Conservation (phyloP, 2,329 filamentous ascomycete species). For the Chaetomiaceae sp. region DNA sequence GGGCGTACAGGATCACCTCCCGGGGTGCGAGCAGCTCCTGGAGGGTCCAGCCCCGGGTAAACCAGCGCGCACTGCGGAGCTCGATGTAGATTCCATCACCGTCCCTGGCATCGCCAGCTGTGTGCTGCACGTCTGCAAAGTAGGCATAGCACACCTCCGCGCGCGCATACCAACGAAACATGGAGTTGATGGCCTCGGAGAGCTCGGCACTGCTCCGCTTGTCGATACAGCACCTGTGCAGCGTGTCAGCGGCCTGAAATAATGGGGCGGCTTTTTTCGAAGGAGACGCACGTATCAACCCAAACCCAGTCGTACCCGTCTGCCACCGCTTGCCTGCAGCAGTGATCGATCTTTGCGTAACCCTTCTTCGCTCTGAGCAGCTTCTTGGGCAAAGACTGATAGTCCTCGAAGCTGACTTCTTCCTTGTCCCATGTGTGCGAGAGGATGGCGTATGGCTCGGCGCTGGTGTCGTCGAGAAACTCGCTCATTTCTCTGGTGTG, state of each 20-base stretch:
- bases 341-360: conserved; percentile 7
- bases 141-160: conserved; percentile 11
- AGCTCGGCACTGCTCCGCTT: conserved; percentile 14
- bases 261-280: background rate
- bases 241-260: background rate
- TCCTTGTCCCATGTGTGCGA: conserved; percentile 15
- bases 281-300: background rate
- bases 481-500: background rate
- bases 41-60: too few relatives aligned
- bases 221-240: conserved; percentile 18
- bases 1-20: too few relatives aligned
- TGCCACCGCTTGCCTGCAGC: background rate
- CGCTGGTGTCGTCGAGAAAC: conserved; percentile 2
- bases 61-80: too few relatives aligned
- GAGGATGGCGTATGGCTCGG: conserved; percentile 13
- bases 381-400: background rate
- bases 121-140: conserved; percentile 2
- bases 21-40: too few relatives aligned
- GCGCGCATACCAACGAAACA: conserved; percentile 11
- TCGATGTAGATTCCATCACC: too few relatives aligned
- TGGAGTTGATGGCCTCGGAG: conserved; percentile 13
- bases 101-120: too few relatives aligned
- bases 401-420: conserved; percentile 12
- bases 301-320: conserved; percentile 5
- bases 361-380: background rate